These are phyloP conservation scores for Extremus antarcticus DNA, from an alignment of 495 filamentous ascomycete species.

Conservation along the genomic window DNA sequence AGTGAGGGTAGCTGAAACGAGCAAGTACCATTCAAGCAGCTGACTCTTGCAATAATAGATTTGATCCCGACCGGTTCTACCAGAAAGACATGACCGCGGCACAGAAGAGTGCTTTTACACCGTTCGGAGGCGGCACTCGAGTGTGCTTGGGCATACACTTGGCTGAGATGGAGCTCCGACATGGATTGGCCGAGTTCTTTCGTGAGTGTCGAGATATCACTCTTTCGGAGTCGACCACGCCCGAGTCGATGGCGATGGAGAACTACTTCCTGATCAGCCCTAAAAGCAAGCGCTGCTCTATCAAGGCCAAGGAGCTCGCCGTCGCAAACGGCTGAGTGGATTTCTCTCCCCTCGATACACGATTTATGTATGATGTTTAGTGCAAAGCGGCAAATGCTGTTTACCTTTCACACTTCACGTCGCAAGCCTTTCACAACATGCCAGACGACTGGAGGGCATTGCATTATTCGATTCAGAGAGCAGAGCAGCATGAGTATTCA, in stretches of 20 bases:
- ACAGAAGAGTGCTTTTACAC: neutral
- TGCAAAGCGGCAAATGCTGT: too few species aligned
- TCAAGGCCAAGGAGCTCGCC: too few species aligned
- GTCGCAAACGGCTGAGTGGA: too few species aligned
- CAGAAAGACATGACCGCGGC: neutral
- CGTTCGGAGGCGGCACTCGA: neutral
- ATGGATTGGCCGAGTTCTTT: neutral
- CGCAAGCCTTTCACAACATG: too few species aligned
- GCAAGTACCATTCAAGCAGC: neutral
- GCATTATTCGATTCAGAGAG: too few species aligned
- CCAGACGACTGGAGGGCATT: too few species aligned
- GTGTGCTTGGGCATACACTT: neutral
- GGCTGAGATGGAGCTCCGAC: neutral
- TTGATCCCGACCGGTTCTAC: neutral
- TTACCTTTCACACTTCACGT: too few species aligned
- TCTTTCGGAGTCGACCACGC: neutral
- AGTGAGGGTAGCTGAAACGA: neutral
- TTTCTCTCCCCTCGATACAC: too few species aligned
- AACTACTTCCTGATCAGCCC: neutral
- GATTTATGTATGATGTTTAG: too few species aligned
- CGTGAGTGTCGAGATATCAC: neutral
- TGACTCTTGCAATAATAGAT: neutral
- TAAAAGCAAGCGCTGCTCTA: neutral
- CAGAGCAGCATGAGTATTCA: too few species aligned
- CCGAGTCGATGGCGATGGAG: neutral